Evolutionary conservation across 75 land plant genomes (phyloP), one percentile per base, ranked within the genome.

Genomic region (Pinus taeda): DNA sequence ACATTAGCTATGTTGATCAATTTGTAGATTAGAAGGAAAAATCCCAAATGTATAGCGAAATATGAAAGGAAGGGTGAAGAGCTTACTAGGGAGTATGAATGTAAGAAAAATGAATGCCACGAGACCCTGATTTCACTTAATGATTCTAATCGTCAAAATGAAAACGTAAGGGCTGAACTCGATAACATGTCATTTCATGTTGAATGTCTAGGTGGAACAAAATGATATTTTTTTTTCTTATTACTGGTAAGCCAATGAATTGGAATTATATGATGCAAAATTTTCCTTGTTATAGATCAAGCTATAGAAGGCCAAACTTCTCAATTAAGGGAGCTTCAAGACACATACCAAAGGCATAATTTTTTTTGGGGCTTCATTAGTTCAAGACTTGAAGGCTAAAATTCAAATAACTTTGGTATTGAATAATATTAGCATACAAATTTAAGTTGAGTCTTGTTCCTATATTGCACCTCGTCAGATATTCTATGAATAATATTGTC

Each of bases 71-170:
- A 84, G 77, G 85, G 90, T 72, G 71, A 88, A 67, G 98, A 90
- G 66, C 80, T 95, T 57, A 82, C 55, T 36, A 45, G 53, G 20
- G 26, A 83, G 63, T 79, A 65, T 74, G 80, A 83, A 70, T 77
- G 17, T 3, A 88, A 87, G 79, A 78, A 83, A 45, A 87, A 93
- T 75, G 96, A 96, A 59, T 94, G 94, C 78, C 84, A 88, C 82
- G 85, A 93, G 64, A 94, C 98, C 15, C 93, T 96, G 96, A 87
- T 88, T 85, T 87, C 92, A 15, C 79, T 90, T 36, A 77, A 88
- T 66, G 90, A 85, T 74, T 80, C 98, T 17, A 93, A 93, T 77
- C 88, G 88, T 70, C 88, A 91, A 81, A 81, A 26, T 26, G 26
- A 26, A 26, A 26, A 26, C 26, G 0, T 26, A 26, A 26, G 26